Conservation (phyloP, 768 basidiomycete genomes). For the Macrolepiota dolichaula region DNA sequence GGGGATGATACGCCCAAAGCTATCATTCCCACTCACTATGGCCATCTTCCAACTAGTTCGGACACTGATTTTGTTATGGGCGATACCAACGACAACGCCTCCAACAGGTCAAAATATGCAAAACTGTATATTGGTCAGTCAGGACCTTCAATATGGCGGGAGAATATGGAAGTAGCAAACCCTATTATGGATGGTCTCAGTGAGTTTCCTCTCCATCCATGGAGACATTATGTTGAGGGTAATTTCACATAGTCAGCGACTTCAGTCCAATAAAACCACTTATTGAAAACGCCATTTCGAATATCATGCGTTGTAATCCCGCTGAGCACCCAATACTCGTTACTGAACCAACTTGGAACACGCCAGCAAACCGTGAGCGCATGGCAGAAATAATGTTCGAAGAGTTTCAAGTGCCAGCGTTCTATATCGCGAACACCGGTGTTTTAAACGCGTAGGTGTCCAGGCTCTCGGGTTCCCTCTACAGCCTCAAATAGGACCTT, state of each 20-base stretch:
- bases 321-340: conserved; percentile 89
- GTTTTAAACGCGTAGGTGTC: conserved; percentile 84
- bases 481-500: not conserved
- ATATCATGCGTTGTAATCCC: conserved; percentile 74
- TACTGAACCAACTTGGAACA: conserved; percentile 97
- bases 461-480: not conserved
- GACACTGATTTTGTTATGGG: conserved; percentile 56
- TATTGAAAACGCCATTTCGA: conserved; percentile 69
- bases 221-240: not conserved
- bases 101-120: conserved; percentile 37
- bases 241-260: conserved; percentile 56
- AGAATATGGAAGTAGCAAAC: conserved; percentile 83
- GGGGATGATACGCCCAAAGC: conserved; percentile 96
- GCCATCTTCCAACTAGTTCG: conserved; percentile 50
- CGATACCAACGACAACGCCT: conserved; percentile 32
- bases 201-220: conserved; percentile 31
- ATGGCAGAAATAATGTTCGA: conserved; percentile 99
- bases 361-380: conserved; percentile 84
- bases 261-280: conserved; percentile 72
- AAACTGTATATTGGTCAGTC: conserved; percentile 83
- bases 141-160: conserved; percentile 87
- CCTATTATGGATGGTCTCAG: conserved; percentile 84
- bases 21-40: conserved; percentile 87
- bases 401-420: conserved; percentile 90
- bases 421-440: conserved; percentile 93